A percentile compares a stretch with the other conserved stretches of the same genome.
phyloP scores from a whole-genome alignment of 1,139 yeast genomes.

The Candida tropicalis region DNA sequence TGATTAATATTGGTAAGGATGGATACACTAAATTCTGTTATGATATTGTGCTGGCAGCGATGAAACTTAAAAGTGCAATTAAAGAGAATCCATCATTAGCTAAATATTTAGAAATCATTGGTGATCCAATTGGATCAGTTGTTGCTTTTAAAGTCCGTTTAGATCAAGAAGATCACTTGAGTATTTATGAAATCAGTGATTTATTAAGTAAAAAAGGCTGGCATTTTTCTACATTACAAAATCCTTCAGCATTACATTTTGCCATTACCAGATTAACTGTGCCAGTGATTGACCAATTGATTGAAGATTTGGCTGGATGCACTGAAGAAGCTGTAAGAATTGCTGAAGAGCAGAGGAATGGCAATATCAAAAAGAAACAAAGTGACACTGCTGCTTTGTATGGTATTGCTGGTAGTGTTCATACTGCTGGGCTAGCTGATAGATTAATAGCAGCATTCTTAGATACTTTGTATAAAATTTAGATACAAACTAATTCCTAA shows the following conservation, averaged over 20 bases:
- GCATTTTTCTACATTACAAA: conserved; percentile 87
- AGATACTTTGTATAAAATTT: conserved; percentile 69
- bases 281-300: conserved; percentile 61
- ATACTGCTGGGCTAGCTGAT: conserved; percentile 85
- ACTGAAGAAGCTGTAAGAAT: conserved; percentile 46
- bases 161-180: conserved; percentile 35
- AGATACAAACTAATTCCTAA: background rate
- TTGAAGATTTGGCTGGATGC: conserved; percentile 53
- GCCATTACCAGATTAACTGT: conserved; percentile 80
- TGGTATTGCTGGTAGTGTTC: conserved; percentile 92
- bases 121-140: conserved; percentile 85
- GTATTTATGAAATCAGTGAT: conserved; percentile 80
- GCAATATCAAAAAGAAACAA: conserved; percentile 23
- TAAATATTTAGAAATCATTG: conserved; percentile 56
- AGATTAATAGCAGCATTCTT: conserved; percentile 75
- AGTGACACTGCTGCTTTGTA: conserved; percentile 84
- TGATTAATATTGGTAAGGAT: conserved; percentile 73
- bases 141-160: conserved; percentile 64
- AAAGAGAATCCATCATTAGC: conserved; percentile 43
- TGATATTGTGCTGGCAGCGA: conserved; percentile 68
- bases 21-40: conserved; percentile 74
- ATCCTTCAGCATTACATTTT: conserved; percentile 88
- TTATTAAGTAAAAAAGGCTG: conserved; percentile 69
- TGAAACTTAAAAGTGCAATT: conserved; percentile 55
- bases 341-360: conserved; percentile 27